These are phyloP conservation scores for Colletotrichum nymphaeae DNA, from an alignment of 2,329 filamentous ascomycete genomes.

Conservation along the genomic window DNA sequence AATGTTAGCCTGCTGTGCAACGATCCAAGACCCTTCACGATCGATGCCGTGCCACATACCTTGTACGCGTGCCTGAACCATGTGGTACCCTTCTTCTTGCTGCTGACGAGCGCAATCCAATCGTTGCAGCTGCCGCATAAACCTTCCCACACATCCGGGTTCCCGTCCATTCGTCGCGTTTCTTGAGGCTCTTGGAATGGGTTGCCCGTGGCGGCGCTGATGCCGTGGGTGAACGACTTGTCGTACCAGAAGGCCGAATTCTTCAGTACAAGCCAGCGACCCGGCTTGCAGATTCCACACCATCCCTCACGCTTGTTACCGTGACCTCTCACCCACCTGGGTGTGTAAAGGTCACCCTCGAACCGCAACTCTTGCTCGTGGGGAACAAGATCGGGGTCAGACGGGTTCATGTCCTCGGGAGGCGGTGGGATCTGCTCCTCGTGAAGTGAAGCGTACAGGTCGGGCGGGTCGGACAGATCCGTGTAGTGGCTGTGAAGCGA, in stretches of 20 bases:
- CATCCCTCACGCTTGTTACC: conserved; percentile 90
- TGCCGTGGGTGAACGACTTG: conserved; percentile 89
- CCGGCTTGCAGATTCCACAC: conserved; percentile 90
- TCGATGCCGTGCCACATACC: conserved; percentile 57
- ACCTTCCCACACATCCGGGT: conserved; percentile 85
- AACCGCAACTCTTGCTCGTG: conserved; percentile 85
- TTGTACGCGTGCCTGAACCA: conserved; percentile 94
- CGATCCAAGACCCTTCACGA: conserved; percentile 33
- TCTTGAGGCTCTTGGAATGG: conserved; percentile 83
- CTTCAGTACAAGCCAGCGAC: conserved; percentile 87
- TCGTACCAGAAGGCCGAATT: conserved; percentile 96
- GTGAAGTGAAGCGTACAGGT: conserved; percentile 79
- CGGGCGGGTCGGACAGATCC: conserved; percentile 79
- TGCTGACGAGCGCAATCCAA: conserved; percentile 85
- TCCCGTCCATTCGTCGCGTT: conserved; percentile 81
- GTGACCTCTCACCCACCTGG: conserved; percentile 85
- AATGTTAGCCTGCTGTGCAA: conserved; percentile 21
- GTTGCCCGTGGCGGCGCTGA: conserved; percentile 83
- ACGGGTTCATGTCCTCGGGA: conserved; percentile 83
- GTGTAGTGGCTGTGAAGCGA: conserved; percentile 76
- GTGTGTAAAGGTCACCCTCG: conserved; percentile 85
- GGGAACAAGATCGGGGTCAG: conserved; percentile 79
- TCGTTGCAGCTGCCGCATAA: conserved; percentile 82
- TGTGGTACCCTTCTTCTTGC: conserved; percentile 91
- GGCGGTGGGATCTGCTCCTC: conserved; percentile 81